phyloP scores from a whole-genome alignment of 192 early-diverging fungal genomes.

The Chytriomyces sp. region DNA sequence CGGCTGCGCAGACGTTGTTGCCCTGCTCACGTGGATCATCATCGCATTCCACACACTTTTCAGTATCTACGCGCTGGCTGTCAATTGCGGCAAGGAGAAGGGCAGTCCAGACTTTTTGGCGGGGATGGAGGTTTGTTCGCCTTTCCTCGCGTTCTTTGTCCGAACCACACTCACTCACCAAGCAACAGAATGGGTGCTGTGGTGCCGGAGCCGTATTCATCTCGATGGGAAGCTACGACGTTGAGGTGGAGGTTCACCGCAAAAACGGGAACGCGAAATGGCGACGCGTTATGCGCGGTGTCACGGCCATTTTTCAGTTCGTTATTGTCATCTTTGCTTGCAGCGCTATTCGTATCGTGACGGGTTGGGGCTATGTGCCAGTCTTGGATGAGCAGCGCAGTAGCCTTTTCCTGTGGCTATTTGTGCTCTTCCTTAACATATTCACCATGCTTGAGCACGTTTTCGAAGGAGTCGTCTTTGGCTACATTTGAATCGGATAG shows the following conservation, averaged over 20 bases:
- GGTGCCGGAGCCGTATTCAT: conserved; percentile 48
- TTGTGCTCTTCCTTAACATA: conserved; percentile 45
- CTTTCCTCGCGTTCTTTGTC: background rate
- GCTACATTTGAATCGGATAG: too few relatives aligned
- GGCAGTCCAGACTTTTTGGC: conserved; percentile 43
- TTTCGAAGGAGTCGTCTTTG: conserved; percentile 39
- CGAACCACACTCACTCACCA: background rate
- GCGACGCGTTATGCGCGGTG: conserved; percentile 30
- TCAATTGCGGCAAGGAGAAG: conserved; percentile 32
- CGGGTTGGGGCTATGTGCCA: background rate
- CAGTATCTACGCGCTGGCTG: conserved; percentile 37
- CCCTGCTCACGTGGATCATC: conserved; percentile 46
- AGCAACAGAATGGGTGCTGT: conserved; percentile 45
- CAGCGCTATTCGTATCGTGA: conserved; percentile 43
- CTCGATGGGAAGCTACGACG: conserved; percentile 41
- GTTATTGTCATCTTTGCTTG: conserved; percentile 44
- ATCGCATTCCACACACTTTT: conserved; percentile 47
- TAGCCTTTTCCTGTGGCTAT: conserved; percentile 44
- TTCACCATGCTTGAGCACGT: conserved; percentile 50
- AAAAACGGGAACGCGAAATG: conserved; percentile 31
- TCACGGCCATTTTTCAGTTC: conserved; percentile 46
- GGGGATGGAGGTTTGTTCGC: conserved; percentile 42
- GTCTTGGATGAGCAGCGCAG: conserved; percentile 32
- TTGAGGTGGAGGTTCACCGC: conserved; percentile 33
- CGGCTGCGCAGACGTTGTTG: conserved; percentile 45